phyloP scores from a whole-genome alignment of 176 grass and related monocot species.

The Elaeis guineensis region DNA sequence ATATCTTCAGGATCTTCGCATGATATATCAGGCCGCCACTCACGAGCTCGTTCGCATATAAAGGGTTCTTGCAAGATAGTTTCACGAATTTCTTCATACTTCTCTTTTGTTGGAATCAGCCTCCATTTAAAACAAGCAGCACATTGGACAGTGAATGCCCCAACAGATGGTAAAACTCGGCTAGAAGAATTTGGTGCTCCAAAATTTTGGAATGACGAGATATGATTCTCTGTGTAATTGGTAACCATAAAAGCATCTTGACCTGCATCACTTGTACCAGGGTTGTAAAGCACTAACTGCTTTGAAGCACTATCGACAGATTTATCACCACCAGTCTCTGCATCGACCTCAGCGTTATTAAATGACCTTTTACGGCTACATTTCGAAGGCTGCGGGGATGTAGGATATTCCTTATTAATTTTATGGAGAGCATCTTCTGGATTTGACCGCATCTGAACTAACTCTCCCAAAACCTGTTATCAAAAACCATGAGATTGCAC shows the following conservation, averaged over 20 bases:
- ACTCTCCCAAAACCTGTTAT: not conserved
- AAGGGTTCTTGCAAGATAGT: constrained; percentile 37
- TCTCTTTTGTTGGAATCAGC: constrained; percentile 52
- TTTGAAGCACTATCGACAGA: constrained; percentile 5
- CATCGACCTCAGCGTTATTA: constrained; percentile 1
- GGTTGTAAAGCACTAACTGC: constrained; percentile 29
- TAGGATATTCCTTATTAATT: not conserved
- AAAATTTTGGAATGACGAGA: not conserved
- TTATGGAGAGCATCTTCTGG: constrained; percentile 2
- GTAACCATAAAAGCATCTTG: constrained; percentile 1
- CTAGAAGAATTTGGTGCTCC: constrained; percentile 2
- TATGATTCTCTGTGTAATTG: constrained; percentile 14
- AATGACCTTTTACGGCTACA: constrained; percentile 1
- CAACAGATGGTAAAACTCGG: constrained; percentile 42
- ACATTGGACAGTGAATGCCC: constrained; percentile 54
- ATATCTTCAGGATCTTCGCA: constrained; percentile 52
- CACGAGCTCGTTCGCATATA: constrained; percentile 36
- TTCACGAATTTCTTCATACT: constrained; percentile 69
- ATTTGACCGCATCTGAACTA: constrained; percentile 15
- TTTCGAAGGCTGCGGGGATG: constrained; percentile 1
- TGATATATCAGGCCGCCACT: constrained; percentile 51
- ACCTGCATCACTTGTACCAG: constrained; percentile 9
- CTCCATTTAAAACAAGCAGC: constrained; percentile 69
- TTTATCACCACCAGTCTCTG: not conserved
- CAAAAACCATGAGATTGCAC: not conserved